phyloP scores from a whole-genome alignment of 140 eudicot species.

The Ambrosia hybrid region DNA sequence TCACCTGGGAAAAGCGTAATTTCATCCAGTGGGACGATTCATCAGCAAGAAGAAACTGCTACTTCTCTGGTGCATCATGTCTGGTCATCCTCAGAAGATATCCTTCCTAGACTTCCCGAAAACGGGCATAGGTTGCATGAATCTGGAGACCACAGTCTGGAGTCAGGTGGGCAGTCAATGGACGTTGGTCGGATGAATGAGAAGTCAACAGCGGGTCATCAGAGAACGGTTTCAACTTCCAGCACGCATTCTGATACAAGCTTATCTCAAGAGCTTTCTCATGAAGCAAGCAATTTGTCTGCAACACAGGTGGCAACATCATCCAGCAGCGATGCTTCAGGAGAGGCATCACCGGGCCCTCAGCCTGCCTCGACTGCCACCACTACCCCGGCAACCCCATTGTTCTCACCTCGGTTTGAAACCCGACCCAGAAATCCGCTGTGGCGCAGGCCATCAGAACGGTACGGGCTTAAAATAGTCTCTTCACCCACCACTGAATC shows the following conservation, averaged over 20 bases:
- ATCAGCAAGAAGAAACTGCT: too few relatives aligned
- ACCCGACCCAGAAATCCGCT: conserved; percentile 59
- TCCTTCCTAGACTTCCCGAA: conserved; percentile 36
- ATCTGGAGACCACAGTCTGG: conserved; percentile 45
- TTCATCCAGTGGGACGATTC: not conserved
- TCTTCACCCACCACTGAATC: conserved; percentile 64
- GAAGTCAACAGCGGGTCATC: conserved; percentile 45
- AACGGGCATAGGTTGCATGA: conserved; percentile 42
- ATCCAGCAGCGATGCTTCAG: conserved; percentile 58
- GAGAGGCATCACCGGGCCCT: conserved; percentile 56
- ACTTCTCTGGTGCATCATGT: conserved; percentile 48
- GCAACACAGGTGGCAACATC: conserved; percentile 37
- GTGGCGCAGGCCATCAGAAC: conserved; percentile 83
- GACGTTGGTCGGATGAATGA: conserved; percentile 32
- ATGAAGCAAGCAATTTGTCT: conserved; percentile 48
- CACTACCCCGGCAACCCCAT: conserved; percentile 33
- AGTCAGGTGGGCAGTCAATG: conserved; percentile 39
- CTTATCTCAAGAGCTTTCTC: conserved; percentile 47
- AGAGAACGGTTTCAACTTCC: conserved; percentile 54
- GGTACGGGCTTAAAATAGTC: conserved; percentile 61
- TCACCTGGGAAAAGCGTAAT: conserved; percentile 23
- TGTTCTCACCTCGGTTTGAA: conserved; percentile 58
- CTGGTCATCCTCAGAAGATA: conserved; percentile 62
- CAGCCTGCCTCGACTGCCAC: conserved; percentile 49
- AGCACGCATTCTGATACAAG: conserved; percentile 51